Conservation (phyloP, 768 basidiomycete species). For the Termitomyces sp. region DNA sequence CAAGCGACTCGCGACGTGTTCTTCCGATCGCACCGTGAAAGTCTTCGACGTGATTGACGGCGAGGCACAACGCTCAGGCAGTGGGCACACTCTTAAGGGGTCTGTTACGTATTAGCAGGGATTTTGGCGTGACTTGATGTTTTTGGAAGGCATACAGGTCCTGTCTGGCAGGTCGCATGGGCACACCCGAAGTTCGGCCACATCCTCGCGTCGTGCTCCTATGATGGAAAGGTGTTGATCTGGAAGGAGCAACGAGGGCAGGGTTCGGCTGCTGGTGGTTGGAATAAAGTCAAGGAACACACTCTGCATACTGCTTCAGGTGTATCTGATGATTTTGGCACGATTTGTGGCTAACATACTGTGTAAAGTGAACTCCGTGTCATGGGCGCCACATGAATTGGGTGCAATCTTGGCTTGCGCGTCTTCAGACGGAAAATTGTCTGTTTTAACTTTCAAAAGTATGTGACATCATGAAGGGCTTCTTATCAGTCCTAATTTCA, state of each 20-base stretch:
- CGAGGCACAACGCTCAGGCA: conserved; percentile 57
- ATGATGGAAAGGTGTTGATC: conserved; percentile 96
- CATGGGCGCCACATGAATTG: conserved; percentile 98
- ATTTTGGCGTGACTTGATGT: not conserved
- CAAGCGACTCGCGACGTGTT: conserved; percentile 93
- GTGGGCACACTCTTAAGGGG: conserved; percentile 79
- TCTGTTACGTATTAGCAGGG: conserved; percentile 24
- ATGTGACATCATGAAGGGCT: conserved; percentile 13
- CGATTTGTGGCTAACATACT: not conserved
- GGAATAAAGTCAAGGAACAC: conserved; percentile 96
- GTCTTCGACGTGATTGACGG: conserved; percentile 94
- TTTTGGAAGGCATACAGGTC: conserved; percentile 77
- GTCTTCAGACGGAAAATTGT: conserved; percentile 94
- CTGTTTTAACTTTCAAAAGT: conserved; percentile 97
- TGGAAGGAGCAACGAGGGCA: conserved; percentile 87
- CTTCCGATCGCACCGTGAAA: conserved; percentile 91
- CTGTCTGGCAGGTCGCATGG: conserved; percentile 98
- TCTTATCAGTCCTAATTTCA: not conserved
- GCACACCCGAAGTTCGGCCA: conserved; percentile 96
- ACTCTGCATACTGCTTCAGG: conserved; percentile 91
- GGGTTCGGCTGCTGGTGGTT: conserved; percentile 53
- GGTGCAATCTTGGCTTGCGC: conserved; percentile 97
- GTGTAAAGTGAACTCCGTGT: conserved; percentile 84
- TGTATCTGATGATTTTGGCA: conserved; percentile 25
- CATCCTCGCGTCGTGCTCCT: conserved; percentile 96